phyloP scores from a whole-genome alignment of 176 grass and related monocot species.

The Melocanna baccifera region DNA sequence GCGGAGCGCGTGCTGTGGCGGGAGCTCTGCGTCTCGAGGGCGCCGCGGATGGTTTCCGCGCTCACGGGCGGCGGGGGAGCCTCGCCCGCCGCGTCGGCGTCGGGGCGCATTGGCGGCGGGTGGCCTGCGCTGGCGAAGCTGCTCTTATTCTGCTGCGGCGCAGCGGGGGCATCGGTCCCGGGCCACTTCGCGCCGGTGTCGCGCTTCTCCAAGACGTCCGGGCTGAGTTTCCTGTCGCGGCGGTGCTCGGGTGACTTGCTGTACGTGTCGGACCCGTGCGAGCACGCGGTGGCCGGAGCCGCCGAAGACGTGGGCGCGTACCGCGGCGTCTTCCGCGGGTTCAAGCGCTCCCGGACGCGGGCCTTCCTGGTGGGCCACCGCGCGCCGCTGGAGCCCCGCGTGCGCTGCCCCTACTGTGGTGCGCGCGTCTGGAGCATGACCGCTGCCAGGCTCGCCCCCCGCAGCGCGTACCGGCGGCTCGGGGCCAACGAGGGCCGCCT shows the following conservation, averaged over 20 bases:
- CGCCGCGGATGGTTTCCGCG: conserved; percentile 57
- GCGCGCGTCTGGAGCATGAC: conserved; percentile 84
- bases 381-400: conserved; percentile 44
- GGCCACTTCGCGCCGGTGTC: conserved; percentile 53
- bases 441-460: conserved; percentile 54
- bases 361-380: conserved; percentile 51
- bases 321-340: conserved; percentile 72
- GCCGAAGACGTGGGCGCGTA: conserved; percentile 51
- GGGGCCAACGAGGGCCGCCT: conserved; percentile 45
- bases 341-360: conserved; percentile 65
- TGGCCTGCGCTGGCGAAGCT: conserved; percentile 75
- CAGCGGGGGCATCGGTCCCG: not conserved
- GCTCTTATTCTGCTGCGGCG: conserved; percentile 70
- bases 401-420: conserved; percentile 77
- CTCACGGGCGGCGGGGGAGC: conserved; percentile 27
- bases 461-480: conserved; percentile 51
- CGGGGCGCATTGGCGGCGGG: conserved; percentile 48
- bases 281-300: conserved; percentile 34
- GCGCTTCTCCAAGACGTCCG: conserved; percentile 85
- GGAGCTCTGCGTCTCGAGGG: conserved; percentile 61
- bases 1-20: conserved; percentile 65
- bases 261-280: conserved; percentile 80
- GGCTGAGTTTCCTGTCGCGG: conserved; percentile 52
- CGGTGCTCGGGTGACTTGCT: conserved; percentile 67
- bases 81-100: not conserved